Conservation (phyloP, 1,139 yeast species). For the Zygoascus sp. region DNA sequence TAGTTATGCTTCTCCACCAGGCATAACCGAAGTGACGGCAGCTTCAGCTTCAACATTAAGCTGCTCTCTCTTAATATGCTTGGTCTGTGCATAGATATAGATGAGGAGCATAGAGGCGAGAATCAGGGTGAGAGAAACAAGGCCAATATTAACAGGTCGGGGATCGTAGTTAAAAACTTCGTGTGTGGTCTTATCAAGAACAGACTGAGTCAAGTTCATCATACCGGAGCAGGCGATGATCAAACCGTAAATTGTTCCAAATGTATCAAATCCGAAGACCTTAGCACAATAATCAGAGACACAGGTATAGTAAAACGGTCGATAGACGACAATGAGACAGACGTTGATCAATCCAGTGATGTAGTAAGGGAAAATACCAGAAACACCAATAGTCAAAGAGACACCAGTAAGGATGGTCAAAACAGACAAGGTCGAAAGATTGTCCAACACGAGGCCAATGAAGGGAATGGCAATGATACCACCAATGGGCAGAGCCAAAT, state of each 20-base stretch:
- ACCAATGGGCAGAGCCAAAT: conserved; percentile 80
- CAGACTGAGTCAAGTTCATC: conserved; percentile 66
- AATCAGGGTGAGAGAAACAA: conserved; percentile 51
- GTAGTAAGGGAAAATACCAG: conserved; percentile 45
- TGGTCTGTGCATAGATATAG: conserved; percentile 54
- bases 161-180: conserved; percentile 67
- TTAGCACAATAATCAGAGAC: conserved; percentile 88
- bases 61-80: conserved; percentile 45
- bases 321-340: conserved; percentile 65
- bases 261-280: conserved; percentile 87
- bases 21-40: conserved; percentile 49
- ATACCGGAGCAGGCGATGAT: conserved; percentile 77
- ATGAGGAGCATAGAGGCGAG: conserved; percentile 50
- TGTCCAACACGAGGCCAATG: conserved; percentile 77
- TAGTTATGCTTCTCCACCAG: conserved; percentile 30
- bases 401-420: conserved; percentile 49
- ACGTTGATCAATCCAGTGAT: conserved; percentile 16
- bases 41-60: conserved; percentile 61
- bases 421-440: conserved; percentile 58
- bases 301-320: conserved; percentile 91
- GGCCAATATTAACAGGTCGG: conserved; percentile 58
- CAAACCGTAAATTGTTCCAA: conserved; percentile 89
- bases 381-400: conserved; percentile 60
- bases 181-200: conserved; percentile 67
- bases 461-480: conserved; percentile 82